These are phyloP conservation scores for Coemansia sp. DNA, from an alignment of 192 early-diverging fungal species.

Conservation along the genomic window DNA sequence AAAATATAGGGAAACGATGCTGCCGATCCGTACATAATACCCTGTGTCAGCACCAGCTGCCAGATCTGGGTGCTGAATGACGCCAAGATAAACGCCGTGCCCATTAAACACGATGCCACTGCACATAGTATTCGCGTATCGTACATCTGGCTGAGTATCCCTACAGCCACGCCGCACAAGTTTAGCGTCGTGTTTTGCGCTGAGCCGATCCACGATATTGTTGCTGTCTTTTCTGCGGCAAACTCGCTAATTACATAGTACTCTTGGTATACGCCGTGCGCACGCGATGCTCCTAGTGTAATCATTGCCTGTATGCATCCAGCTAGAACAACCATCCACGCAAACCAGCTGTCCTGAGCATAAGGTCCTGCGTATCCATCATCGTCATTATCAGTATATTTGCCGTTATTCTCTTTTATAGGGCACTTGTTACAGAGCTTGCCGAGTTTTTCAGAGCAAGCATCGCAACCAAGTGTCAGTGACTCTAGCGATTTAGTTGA, in stretches of 20 bases:
- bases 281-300: constrained; percentile 42
- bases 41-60: constrained; percentile 60
- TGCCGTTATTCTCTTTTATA: neutral
- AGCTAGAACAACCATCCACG: constrained; percentile 44
- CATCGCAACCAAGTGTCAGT: neutral
- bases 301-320: constrained; percentile 50
- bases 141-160: constrained; percentile 39
- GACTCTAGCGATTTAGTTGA: constrained; percentile 8
- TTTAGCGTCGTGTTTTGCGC: constrained; percentile 51
- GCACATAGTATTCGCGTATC: constrained; percentile 38
- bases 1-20: constrained; percentile 55
- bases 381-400: neutral
- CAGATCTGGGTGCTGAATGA: constrained; percentile 58
- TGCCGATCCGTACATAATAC: constrained; percentile 43
- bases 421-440: neutral
- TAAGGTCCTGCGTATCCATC: neutral
- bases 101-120: constrained; percentile 27
- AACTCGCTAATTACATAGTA: constrained; percentile 49
- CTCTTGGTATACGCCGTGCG: constrained; percentile 57
- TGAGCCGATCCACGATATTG: constrained; percentile 55
- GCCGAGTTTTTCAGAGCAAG: neutral
- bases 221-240: constrained; percentile 16
- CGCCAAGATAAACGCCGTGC: constrained; percentile 45
- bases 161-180: constrained; percentile 48
- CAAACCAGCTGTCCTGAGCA: constrained; percentile 36